Base-by-base conservation (phyloP, 257 asterid species). In the Capsicum rhomboideum region DNA sequence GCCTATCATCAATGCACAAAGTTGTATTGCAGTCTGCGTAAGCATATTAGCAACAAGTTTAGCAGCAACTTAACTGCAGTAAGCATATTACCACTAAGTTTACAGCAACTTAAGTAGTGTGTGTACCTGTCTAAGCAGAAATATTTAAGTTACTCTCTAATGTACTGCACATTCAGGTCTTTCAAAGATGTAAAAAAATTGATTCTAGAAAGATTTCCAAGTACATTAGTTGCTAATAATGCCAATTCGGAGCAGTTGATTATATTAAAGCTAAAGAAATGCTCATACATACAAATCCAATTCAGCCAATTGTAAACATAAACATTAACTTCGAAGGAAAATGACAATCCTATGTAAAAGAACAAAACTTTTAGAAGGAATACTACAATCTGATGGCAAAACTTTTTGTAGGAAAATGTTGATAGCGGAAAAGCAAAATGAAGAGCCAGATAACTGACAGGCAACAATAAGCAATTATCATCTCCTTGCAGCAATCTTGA, bases 401-500 rank as follows among this genome's bases (percentile, higher is more conserved):
- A 34, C 40, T 34, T 49, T 21, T 29, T n/a, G 26, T 68, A 34
- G 52, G 77, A 34, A 34, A 68, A 31, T 67, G 49, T 18, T 34
- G 23, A 40, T 20, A 17, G 77, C n/a, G 9, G 72, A 80, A 42
- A 20, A 6, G 0, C 13, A 6, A 26, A 26, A 42, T 46, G 26
- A 44, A 21, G 9, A 31, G 52, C 67, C 85, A 26, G 8, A 61
- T n/a, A 40, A 63, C 26, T 9, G 59, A 63, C 50, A 52, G 49
- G 61, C 31, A 55, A 34, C 8, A 28, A 79, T n/a, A 83, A 49
- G 28, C 8, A 53, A 54, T 69, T 12, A 80, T 90, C 89, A 96
- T 82, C 94, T 86, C 87, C 91, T 90, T 26, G 95, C 94, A 82
- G 96, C 94, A 89, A 92, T 93, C 89, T 90, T 94, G 82, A 96